Percentiles rank a stretch among this genome's conserved stretches.
Evolutionary conservation across 805 yeast genomes (phyloP).

Genomic region (Starmerella vaccinii): DNA sequence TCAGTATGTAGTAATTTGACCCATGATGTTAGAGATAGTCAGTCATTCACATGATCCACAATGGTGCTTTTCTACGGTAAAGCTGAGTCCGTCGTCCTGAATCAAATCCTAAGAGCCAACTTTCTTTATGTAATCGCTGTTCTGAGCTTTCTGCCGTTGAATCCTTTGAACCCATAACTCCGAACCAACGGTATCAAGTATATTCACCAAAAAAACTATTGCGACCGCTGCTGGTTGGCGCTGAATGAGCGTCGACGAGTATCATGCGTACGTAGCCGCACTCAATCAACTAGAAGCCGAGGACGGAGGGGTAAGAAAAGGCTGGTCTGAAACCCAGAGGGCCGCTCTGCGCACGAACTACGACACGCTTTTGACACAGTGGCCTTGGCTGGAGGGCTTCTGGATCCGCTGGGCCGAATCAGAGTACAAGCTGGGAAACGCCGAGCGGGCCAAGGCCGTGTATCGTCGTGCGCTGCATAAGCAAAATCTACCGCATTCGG

Average conservation of each 20-base stretch:
- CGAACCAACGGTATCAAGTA: not conserved
- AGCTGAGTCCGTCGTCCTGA: no score
- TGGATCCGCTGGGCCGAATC: conserved; percentile 36
- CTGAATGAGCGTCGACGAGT: not conserved
- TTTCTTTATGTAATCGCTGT: no score
- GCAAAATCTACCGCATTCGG: conserved; percentile 26
- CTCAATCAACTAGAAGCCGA: not conserved
- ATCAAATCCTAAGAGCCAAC: no score
- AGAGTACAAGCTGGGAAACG: conserved; percentile 30
- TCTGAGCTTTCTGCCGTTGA: no score
- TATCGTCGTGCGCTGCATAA: conserved; percentile 30
- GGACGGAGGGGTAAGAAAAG: conserved; percentile 1
- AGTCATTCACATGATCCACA: no score
- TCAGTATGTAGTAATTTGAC: not conserved
- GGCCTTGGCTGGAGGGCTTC: conserved; percentile 35
- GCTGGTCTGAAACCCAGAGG: not conserved
- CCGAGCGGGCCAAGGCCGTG: conserved; percentile 29
- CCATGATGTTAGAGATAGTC: not conserved
- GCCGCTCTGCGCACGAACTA: not conserved
- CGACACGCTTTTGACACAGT: conserved; percentile 23
- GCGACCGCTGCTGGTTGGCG: not conserved
- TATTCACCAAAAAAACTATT: not conserved
- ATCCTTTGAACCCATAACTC: no score
- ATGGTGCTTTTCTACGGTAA: no score
- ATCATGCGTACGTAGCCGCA: not conserved